Evolutionary conservation across 2,329 filamentous ascomycete species (phyloP).

Genomic region (Phyllosticta citriasiana): DNA sequence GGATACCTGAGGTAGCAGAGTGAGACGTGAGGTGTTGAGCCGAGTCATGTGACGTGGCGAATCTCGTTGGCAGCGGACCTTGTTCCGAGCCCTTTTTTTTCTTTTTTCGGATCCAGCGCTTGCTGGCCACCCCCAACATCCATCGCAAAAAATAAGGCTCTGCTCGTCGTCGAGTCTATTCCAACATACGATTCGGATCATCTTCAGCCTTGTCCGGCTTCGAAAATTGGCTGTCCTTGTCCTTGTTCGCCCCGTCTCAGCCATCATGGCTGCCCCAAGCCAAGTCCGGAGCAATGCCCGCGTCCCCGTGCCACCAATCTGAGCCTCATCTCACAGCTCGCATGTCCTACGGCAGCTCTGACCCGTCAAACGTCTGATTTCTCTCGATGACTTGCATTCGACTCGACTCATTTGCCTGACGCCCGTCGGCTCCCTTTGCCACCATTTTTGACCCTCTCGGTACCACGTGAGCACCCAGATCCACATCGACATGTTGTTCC

Average conservation of each 20-base stretch:
- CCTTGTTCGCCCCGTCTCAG: neutral
- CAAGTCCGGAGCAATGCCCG: neutral
- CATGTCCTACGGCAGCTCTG: neutral
- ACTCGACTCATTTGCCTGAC: neutral
- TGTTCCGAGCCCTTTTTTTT: neutral
- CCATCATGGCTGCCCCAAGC: neutral
- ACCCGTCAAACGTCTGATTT: neutral
- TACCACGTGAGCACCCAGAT: neutral
- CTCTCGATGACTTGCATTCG: neutral
- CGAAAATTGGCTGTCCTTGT: no score
- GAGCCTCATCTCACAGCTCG: neutral
- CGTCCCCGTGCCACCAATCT: neutral
- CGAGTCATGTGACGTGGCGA: neutral
- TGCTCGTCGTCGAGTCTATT: neutral
- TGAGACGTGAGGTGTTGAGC: no score
- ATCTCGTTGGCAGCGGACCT: neutral
- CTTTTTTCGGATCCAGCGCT: no score
- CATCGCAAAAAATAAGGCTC: neutral
- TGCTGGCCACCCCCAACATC: no score
- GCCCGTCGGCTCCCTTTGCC: neutral
- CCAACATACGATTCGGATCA: neutral
- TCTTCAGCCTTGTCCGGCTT: neutral
- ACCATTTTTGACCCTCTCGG: neutral
- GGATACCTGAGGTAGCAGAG: no score
- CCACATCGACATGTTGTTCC: neutral